Evolutionary conservation across 163 green algal species (phyloP), one percentile per base, ranked within the genome.

Genomic region (Chlamydomonas reinhardtii): DNA sequence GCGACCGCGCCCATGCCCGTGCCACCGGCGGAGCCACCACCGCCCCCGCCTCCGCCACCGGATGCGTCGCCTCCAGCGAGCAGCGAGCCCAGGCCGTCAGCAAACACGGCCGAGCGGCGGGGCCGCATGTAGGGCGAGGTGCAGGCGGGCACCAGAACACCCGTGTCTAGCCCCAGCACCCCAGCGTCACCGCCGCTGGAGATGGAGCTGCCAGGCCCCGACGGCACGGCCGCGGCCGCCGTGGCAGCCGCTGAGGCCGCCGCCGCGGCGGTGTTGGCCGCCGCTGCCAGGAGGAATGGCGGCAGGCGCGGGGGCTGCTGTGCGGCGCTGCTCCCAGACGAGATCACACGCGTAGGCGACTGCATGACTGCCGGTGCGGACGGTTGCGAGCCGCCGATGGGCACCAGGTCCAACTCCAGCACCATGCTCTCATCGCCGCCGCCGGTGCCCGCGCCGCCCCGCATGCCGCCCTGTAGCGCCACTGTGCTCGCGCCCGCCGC

Each of bases 291-390:
- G 4, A 85, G 52, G 34, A 85, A 85, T 0, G 48, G 22, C 48
- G 78, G 78, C 48, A 85, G 48, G 20, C 66, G 43, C n/a, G 78
- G 66, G 12, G 78, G 78, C 35, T 35, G 35, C 35, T 52, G 69
- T 11, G 48, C 48, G 12, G 48, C 48, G 48, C 6, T 17, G 9
- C 48, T 56, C 11, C 48, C 48, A 1, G 48, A 56, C 11, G 48
- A 19, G 1, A 56, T 56, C 12, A 12, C 48, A 14, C 48, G 48
- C 14, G 48, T 56, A 14, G 48, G 48, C 48, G 48, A 56, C 1
- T 56, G 48, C 14, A 56, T 56, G 6, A 56, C 11, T 14, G 48
- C 11, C 14, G 48, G 48, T 14, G 48, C 48, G 14, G 48, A 56
- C 12, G 19, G 48, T 9, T 56, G 9, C 12, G 48, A 19, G 12